Conservation (phyloP, 2,329 filamentous ascomycete genomes). For the Metarhizium robertsii region DNA sequence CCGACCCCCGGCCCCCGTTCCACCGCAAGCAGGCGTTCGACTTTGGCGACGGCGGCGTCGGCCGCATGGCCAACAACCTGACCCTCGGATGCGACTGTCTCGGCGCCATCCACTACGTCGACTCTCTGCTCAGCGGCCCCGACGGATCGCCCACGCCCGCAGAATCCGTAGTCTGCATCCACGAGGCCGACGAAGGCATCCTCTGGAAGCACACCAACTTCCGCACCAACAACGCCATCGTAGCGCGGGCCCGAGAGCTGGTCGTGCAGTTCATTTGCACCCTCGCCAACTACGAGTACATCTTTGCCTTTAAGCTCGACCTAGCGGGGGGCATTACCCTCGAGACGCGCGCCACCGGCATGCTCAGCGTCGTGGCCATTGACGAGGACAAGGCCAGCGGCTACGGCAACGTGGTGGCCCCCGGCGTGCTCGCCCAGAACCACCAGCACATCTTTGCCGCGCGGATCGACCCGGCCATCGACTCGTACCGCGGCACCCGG, state of each 20-base stretch:
- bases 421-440: slow-evolving; percentile 57
- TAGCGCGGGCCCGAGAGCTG: slow-evolving; percentile 51
- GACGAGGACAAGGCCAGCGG: slow-evolving; percentile 39
- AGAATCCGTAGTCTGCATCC: slow-evolving; percentile 55
- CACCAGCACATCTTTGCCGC: slow-evolving; percentile 63
- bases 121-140: slow-evolving; percentile 41
- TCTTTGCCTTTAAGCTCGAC: slow-evolving; percentile 45
- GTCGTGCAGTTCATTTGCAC: slow-evolving; percentile 63
- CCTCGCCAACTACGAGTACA: slow-evolving; percentile 61
- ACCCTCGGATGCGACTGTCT: slow-evolving; percentile 59
- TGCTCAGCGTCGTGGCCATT: slow-evolving; percentile 52
- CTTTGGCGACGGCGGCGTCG: slow-evolving; percentile 55
- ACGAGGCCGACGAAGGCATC: slow-evolving; percentile 64
- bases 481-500: slow-evolving; percentile 39
- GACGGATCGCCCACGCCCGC: slow-evolving; percentile 42
- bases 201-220: slow-evolving; percentile 65
- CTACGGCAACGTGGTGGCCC: slow-evolving; percentile 54
- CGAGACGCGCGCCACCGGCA: slow-evolving; percentile 57
- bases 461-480: slow-evolving; percentile 56
- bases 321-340: slow-evolving; percentile 52
- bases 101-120: slow-evolving; percentile 57
- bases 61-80: slow-evolving; percentile 57
- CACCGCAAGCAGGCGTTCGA: slow-evolving; percentile 60
- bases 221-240: slow-evolving; percentile 51
- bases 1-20: slow-evolving; percentile 37